Conservation (phyloP, 805 yeast genomes). For the Danielozyma ontarioensis region DNA sequence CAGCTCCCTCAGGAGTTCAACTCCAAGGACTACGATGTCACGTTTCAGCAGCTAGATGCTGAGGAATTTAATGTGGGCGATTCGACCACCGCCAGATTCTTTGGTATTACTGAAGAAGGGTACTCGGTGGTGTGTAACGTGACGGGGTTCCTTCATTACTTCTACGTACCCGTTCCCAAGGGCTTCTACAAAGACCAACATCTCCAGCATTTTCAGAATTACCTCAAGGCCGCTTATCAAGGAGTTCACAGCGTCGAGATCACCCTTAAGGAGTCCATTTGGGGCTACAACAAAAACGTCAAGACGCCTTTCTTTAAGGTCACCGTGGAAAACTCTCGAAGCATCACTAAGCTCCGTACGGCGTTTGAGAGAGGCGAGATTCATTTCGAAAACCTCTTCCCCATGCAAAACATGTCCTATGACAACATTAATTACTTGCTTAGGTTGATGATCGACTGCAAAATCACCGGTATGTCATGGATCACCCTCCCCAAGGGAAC, state of each 20-base stretch:
- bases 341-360: slow-evolving; percentile 63
- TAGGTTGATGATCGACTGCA: slow-evolving; percentile 88
- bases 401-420: slow-evolving; percentile 61
- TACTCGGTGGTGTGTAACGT: slow-evolving; percentile 87
- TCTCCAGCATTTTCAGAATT: slow-evolving; percentile 42
- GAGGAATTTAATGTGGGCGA: slow-evolving; percentile 69
- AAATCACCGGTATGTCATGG: slow-evolving; percentile 97
- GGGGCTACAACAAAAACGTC: slow-evolving; percentile 85
- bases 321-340: slow-evolving; percentile 57
- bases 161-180: slow-evolving; percentile 86
- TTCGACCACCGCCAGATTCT: slow-evolving; percentile 68
- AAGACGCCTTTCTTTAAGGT: slow-evolving; percentile 78
- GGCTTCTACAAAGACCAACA: slow-evolving; percentile 59
- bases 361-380: slow-evolving; percentile 83
- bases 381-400: slow-evolving; percentile 58
- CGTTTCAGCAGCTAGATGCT: slow-evolving; percentile 91
- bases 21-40: slow-evolving; percentile 46
- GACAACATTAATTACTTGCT: slow-evolving; percentile 86
- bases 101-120: slow-evolving; percentile 89
- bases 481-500: slow-evolving; percentile 75
- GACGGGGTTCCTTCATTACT: slow-evolving; percentile 81
- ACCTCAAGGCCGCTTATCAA: slow-evolving; percentile 44
- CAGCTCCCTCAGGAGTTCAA: slow-evolving; percentile 46
- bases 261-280: slow-evolving; percentile 72
- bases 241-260: slow-evolving; percentile 67